Evolutionary conservation across 2,329 filamentous ascomycete genomes (phyloP), one percentile per base, ranked within the genome.

Genomic region (Cladophialophora immunda): DNA sequence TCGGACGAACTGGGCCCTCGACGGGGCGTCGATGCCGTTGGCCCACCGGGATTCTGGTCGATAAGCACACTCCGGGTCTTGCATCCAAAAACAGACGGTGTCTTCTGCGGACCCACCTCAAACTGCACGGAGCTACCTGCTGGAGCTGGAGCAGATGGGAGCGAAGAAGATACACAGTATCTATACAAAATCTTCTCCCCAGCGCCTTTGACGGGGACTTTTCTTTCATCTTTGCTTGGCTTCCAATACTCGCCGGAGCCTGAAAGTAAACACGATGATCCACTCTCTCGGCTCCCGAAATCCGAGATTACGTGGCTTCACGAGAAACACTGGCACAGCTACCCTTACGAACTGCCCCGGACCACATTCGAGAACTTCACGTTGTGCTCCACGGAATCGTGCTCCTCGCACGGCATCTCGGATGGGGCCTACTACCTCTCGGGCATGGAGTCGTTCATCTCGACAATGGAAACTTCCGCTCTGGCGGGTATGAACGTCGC

Each of bases 401-500:
- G 57, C 45, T n/a, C 5, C 25, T 38, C 25, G 7, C 29, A n/a
- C 19, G 41, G 45, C n/a, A 8, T 30, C 7, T 53, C 61, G 7
- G 66, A 56, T 9, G 30, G 30, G 7, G 57, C 62, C 17, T 36
- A 57, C 22, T 89, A 90, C 73, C 89, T 87, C 4, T 82, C 83
- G 60, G 86, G 85, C 0, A 96, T 98, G 52, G 94, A 98, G 80
- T 90, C 90, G 72, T 97, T 99, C 77, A 96, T 98, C 72, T 95
- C 91, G 9, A 97, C 93, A 0, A 98, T 99, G 95, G 95, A 99
- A 83, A 97, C 95, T 6, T 97, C 90, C 77, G 91, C 92, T 1
- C 79, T 98, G 72, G 95, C 95, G 88, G 95, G 95, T 4, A 83
- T 78, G 75, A 89, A 89, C 68, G 82, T 86, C 62, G 83, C 82